Evolutionary conservation across 495 filamentous ascomycete species (phyloP), one percentile per base, ranked within the genome.

Genomic region (Aspergillus panamensis): DNA sequence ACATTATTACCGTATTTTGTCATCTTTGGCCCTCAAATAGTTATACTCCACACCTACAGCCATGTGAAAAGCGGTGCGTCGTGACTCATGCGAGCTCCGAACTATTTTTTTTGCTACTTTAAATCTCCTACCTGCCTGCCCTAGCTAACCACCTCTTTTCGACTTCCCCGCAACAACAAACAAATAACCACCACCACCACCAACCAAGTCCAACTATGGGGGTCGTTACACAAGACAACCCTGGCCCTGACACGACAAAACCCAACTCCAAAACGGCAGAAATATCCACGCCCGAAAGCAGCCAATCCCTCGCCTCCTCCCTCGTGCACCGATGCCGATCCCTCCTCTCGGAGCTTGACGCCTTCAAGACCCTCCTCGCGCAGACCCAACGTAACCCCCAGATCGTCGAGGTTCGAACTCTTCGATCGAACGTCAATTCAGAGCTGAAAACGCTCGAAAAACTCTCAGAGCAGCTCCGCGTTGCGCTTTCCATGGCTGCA

Each of bases 371-470:
- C 32, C 75, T 79, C 17, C 65, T 84, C 29, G 67, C 73, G 35
- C 48, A 69, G 9, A 71, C 71, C 13, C 69, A 76, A 20, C 78
- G 75, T 37, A 78, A 78, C 63, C 77, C 77, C 17, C 76, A 80
- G 43, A 59, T 71, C n/a, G 76, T 84, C 2, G 81, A 85, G 53
- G 67, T 79, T 42, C 73, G 79, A 31, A 73, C 77, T 9, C 77
- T 84, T 49, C 77, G 74, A 21, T 77, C 73, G 8, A 77, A 70
- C 30, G 66, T 84, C 8, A 60, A 69, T 30, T 67, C 77, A 0
- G 83, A 85, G 56, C 49, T 80, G 56, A 77, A 69, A 53, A 74
- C 76, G 51, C 59, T 85, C 8, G 68, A 82, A 58, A 80, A 76
- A 57, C 66, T 83, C n/a, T 61, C 69, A 8, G 55, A 62, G 19